phyloP scores from a whole-genome alignment of 106 monocot genomes.

The Cymbidium sinense region DNA sequence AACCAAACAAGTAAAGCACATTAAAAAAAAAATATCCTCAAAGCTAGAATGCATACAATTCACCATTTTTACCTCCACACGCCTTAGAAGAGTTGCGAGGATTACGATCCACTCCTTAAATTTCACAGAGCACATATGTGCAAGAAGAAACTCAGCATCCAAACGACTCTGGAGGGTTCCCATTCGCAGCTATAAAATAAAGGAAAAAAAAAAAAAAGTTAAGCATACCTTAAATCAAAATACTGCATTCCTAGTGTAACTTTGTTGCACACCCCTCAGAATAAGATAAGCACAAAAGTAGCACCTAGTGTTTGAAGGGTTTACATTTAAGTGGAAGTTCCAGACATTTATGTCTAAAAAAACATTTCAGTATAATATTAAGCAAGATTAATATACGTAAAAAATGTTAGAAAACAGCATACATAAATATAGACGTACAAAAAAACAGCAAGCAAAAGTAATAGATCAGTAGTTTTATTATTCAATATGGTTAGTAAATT shows the following conservation, averaged over 20 bases:
- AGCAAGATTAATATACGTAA: not conserved
- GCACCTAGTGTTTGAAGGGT: not conserved
- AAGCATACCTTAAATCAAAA: not conserved
- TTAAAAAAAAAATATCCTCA: not conserved
- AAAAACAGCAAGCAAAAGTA: not conserved
- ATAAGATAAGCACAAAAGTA: not conserved
- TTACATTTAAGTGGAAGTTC: not conserved
- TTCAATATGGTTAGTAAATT: not conserved
- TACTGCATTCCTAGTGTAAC: not conserved
- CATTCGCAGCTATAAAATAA: conserved; percentile 71
- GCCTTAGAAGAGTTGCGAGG: conserved; percentile 85
- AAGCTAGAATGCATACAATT: conserved; percentile 7
- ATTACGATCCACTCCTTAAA: conserved; percentile 99
- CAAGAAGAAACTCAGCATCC: conserved; percentile 96
- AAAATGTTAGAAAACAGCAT: not conserved
- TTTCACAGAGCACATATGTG: conserved; percentile 99
- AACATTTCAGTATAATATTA: not conserved
- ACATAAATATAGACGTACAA: too few relatives aligned
- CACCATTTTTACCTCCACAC: conserved; percentile 59
- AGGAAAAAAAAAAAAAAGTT: not conserved
- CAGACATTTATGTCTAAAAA: not conserved
- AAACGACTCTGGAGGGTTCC: conserved; percentile 89
- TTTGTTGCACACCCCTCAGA: not conserved
- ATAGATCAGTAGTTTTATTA: not conserved
- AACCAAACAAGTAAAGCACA: not conserved